Evolutionary conservation across 2,329 filamentous ascomycete genomes (phyloP).

Genomic region (Fusarium tjaetaba): DNA sequence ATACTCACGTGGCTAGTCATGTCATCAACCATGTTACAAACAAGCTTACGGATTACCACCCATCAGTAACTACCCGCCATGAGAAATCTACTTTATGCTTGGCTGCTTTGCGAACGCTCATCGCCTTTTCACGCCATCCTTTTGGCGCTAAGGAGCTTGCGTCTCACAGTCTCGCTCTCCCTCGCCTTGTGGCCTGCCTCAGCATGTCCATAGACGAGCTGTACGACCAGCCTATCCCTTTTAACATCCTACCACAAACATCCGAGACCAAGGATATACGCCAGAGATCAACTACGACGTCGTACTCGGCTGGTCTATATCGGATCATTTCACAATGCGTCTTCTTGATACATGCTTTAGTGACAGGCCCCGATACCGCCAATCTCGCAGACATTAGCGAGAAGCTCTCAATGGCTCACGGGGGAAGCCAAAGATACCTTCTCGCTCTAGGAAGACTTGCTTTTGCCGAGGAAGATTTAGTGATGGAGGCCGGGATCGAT

Average conservation of each 20-base stretch:
- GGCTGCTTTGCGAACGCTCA: constrained; percentile 63
- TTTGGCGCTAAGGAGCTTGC: constrained; percentile 75
- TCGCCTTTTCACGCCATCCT: constrained; percentile 69
- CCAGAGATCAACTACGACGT: constrained; percentile 18
- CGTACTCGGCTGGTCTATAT: constrained; percentile 49
- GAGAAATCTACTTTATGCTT: constrained; percentile 57
- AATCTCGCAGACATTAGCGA: constrained; percentile 69
- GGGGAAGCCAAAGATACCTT: constrained; percentile 83
- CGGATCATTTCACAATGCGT: constrained; percentile 60
- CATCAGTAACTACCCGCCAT: constrained; percentile 48
- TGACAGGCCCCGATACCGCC: constrained; percentile 59
- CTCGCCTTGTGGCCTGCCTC: constrained; percentile 75
- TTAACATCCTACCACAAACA: constrained; percentile 49
- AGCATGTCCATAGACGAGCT: constrained; percentile 76
- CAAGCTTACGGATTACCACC: constrained; percentile 67
- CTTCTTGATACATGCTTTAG: constrained; percentile 61
- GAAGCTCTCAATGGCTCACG: constrained; percentile 75
- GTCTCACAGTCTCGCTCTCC: constrained; percentile 74
- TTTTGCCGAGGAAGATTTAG: constrained; percentile 80
- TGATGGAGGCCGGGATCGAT: constrained; percentile 80
- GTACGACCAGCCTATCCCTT: constrained; percentile 65
- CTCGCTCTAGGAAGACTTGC: constrained; percentile 84
- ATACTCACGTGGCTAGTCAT: constrained; percentile 54
- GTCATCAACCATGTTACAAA: constrained; percentile 72
- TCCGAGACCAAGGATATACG: constrained; percentile 8